Conservation (phyloP, 331 rosid species). For the Pyracantha coccinea region DNA sequence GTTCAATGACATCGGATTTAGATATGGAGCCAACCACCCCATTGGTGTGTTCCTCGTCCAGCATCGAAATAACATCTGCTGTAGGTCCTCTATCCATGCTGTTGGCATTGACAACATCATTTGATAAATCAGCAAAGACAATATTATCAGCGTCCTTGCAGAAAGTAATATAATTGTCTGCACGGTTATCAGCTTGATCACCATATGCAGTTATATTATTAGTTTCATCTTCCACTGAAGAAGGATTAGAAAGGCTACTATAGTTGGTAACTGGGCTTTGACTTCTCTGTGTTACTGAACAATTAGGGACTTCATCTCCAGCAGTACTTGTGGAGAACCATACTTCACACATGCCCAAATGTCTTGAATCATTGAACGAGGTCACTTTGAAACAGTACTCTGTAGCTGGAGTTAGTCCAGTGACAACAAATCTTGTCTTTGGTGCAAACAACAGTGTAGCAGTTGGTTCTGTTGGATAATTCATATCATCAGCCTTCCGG, state of each 20-base stretch:
- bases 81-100: conserved; percentile 25
- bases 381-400: conserved; percentile 64
- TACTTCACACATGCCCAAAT: conserved; percentile 42
- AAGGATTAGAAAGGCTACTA: conserved; percentile 94
- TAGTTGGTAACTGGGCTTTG: conserved; percentile 88
- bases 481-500: conserved; percentile 42
- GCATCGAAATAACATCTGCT: conserved; percentile 44
- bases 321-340: conserved; percentile 47
- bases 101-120: conserved; percentile 38
- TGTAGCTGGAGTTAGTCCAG: conserved; percentile 60
- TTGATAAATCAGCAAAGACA: conserved; percentile 33
- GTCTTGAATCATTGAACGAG: conserved; percentile 26
- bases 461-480: conserved; percentile 60
- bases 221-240: conserved; percentile 94
- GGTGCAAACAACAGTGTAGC: conserved; percentile 37
- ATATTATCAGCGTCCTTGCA: conserved; percentile 45
- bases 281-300: conserved; percentile 70
- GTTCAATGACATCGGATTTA: conserved; percentile 36
- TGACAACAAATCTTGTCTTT: conserved; percentile 42
- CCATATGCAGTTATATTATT: conserved; percentile 53
- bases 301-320: conserved; percentile 51
- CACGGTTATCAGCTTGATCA: conserved; percentile 50
- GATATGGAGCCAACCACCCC: conserved; percentile 30
- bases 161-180: conserved; percentile 38
- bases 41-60: conserved; percentile 39